Evolutionary conservation across 2,329 filamentous ascomycete species (phyloP).

Genomic region (Lithohypha guttulata): DNA sequence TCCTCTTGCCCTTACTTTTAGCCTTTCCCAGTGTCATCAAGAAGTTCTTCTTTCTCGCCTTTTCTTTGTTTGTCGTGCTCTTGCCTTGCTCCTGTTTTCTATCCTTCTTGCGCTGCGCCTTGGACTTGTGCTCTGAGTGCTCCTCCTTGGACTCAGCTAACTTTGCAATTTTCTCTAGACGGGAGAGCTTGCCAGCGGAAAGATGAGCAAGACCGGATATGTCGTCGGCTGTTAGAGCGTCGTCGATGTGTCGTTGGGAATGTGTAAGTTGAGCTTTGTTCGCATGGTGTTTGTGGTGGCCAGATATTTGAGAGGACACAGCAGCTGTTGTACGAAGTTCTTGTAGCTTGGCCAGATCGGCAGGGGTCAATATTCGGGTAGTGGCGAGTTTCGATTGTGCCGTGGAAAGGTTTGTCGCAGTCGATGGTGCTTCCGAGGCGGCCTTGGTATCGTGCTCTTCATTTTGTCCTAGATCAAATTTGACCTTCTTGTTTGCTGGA

Average conservation of each 20-base stretch:
- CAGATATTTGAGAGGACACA: conserved; percentile 50
- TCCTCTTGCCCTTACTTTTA: conserved; percentile 88
- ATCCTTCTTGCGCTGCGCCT: conserved; percentile 70
- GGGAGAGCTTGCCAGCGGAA: conserved; percentile 63
- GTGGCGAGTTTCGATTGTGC: conserved; percentile 64
- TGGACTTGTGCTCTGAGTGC: conserved; percentile 71
- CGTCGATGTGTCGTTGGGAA: conserved; percentile 61
- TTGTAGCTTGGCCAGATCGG: conserved; percentile 86
- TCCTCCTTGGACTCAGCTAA: conserved; percentile 73
- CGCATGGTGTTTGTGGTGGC: conserved; percentile 30
- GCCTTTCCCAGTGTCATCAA: conserved; percentile 96
- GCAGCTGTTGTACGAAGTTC: conserved; percentile 69
- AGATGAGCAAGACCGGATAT: conserved; percentile 79
- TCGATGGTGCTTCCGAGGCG: conserved; percentile 13
- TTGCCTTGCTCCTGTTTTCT: conserved; percentile 85
- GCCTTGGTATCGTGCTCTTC: conserved; percentile 34
- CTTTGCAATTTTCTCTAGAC: conserved; percentile 76
- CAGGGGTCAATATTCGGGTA: conserved; percentile 85
- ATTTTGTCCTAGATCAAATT: conserved; percentile 34
- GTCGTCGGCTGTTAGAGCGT: conserved; percentile 78
- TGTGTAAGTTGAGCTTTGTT: conserved; percentile 37
- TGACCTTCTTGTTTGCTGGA: conserved; percentile 48
- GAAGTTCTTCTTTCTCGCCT: conserved; percentile 95
- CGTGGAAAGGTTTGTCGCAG: conserved; percentile 21
- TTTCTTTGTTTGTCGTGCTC: conserved; percentile 95